Evolutionary conservation across 352 stramenopile genomes (phyloP), one percentile per base, ranked within the genome.

Genomic region (Phytopythium oedochilum): DNA sequence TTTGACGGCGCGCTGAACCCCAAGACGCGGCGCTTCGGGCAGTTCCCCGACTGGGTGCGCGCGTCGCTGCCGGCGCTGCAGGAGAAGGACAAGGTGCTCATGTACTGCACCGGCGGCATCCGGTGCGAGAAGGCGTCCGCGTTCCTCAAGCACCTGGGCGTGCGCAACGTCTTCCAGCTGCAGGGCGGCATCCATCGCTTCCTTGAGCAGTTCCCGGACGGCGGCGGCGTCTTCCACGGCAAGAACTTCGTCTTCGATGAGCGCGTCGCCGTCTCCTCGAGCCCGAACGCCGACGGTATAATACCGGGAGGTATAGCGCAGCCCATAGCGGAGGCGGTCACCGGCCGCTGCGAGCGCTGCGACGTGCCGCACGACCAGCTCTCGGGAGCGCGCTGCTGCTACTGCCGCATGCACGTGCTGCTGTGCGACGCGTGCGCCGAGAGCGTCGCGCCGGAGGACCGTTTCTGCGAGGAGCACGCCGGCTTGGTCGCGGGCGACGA

Each of bases 181-280:
- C 52, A 87, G 48, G 85, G 85, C 50, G 85, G 85, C 31, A 94
- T 95, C 51, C 82, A 92, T 47, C 84, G 83, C 29, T 95, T 92
- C 68, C 69, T 95, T 25, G 81, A 94, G 62, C 59, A 61, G n/a
- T 92, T 83, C 51, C 78, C 80, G 2, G 78, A 86, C 55, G 83
- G 85, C 22, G 76, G 72, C 14, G 82, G 75, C 0, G 60, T 80
- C 28, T 95, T 92, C 64, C 66, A 82, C 12, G 83, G 83, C 66
- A 91, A 95, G 60, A 92, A 91, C 64, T 95, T 92, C 57, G 83
- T 94, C 40, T 95, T 93, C 43, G 85, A 95, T 53, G 66, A 92
- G 61, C 81, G 85, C 10, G 82, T 93, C 25, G 70, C 80, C 2
- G 75, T 95, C 58, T 68, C 70, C 23, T 85, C 78, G 15, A 43